These are phyloP conservation scores for Thyridium curvatum DNA, from an alignment of 2,329 filamentous ascomycete species.

Conservation along the genomic window DNA sequence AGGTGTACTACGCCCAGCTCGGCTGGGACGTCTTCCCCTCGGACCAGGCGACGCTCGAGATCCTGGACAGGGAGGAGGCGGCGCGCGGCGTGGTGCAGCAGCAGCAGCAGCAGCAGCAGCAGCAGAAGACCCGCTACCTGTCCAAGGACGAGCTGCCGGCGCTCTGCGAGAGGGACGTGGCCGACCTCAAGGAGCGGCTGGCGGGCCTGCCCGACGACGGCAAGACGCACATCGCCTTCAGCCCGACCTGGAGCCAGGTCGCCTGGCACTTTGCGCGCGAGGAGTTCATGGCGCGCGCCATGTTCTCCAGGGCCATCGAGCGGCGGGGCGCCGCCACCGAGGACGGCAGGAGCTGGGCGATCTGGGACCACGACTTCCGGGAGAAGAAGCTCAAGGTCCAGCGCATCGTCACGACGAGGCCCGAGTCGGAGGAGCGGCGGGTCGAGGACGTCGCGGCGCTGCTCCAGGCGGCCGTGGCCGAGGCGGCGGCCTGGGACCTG, in stretches of 20 bases:
- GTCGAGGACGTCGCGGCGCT: conserved; percentile 17
- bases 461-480: conserved; percentile 23
- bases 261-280: conserved; percentile 25
- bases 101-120: too few species aligned
- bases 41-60: conserved; percentile 22
- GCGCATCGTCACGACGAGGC: conserved; percentile 14
- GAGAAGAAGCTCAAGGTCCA: conserved; percentile 20
- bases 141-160: conserved; percentile 12
- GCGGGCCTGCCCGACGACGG: conserved; percentile 12
- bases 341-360: conserved; percentile 19
- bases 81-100: not conserved
- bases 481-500: conserved; percentile 20
- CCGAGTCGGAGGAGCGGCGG: conserved; percentile 12
- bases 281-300: conserved; percentile 15
- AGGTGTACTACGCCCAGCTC: conserved; percentile 22
- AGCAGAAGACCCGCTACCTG: conserved; percentile 13
- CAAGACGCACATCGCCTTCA: conserved; percentile 23
- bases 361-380: conserved; percentile 28
- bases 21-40: conserved; percentile 26
- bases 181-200: conserved; percentile 17
- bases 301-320: conserved; percentile 10
- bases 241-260: conserved; percentile 20
- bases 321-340: conserved; percentile 16
- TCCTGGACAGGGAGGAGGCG: conserved; percentile 11
- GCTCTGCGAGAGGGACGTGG: conserved; percentile 18